Percentiles rank a stretch among this genome's conserved stretches.
phyloP scores from a whole-genome alignment of 1,284 basidiomycete species.

The Moesziomyces globuligerus region DNA sequence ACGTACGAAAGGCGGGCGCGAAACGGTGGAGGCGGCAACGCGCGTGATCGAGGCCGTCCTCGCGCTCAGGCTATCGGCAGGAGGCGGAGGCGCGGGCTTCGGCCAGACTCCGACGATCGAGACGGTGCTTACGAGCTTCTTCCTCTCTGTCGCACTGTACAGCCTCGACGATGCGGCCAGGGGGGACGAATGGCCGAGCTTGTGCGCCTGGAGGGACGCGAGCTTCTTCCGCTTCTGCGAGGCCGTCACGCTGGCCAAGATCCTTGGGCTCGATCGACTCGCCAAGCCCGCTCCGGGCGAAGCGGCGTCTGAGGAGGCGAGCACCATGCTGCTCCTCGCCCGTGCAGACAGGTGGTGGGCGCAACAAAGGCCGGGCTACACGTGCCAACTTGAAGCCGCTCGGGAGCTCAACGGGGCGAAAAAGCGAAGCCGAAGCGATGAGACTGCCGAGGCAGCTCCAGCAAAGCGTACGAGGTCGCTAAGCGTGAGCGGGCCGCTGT shows the following conservation, averaged over 20 bases:
- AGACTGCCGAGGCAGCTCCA: background rate
- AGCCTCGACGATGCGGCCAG: conserved; percentile 20
- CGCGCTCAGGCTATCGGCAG: conserved; percentile 10
- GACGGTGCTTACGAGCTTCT: conserved; percentile 38
- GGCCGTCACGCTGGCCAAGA: conserved; percentile 51
- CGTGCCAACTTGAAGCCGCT: conserved; percentile 28
- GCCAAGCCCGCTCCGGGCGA: background rate
- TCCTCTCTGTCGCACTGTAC: conserved; percentile 44
- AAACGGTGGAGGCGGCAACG: background rate
- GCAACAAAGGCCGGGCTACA: conserved; percentile 14
- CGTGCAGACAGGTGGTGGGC: conserved; percentile 52
- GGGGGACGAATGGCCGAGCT: conserved; percentile 6
- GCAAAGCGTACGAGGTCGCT: background rate
- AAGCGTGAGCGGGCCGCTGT: conserved; percentile 3
- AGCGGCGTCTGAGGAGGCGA: conserved; percentile 13
- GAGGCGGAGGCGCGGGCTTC: conserved; percentile 26
- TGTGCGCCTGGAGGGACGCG: conserved; percentile 31
- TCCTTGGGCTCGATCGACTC: conserved; percentile 36
- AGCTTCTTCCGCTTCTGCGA: conserved; percentile 45
- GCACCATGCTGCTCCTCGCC: conserved; percentile 39
- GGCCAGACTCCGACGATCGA: conserved; percentile 39
- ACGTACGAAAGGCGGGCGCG: background rate
- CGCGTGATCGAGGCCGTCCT: conserved; percentile 23
- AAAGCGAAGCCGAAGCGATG: background rate
- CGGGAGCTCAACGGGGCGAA: conserved; percentile 5